Percentiles rank a stretch among this genome's conserved stretches.
These are phyloP conservation scores for Fraxinus cuspidata DNA, from an alignment of 257 asterid species.

Conservation along the genomic window DNA sequence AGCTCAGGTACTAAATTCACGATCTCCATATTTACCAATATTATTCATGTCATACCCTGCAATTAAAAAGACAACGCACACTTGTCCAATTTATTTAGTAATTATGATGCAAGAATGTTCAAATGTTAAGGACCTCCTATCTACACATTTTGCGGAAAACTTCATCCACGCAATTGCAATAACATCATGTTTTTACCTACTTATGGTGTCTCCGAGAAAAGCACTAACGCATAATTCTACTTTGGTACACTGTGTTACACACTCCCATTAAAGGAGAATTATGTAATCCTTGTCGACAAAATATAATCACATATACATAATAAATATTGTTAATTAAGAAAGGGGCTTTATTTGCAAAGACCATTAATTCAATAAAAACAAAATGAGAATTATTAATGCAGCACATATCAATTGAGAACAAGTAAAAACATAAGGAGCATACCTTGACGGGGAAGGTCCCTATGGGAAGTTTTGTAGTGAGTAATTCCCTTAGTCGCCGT, in stretches of 20 bases:
- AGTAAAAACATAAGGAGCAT: constrained; percentile 25
- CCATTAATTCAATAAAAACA: background rate
- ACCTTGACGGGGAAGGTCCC: constrained; percentile 97
- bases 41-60: background rate
- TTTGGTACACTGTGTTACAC: background rate
- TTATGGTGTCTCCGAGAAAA: background rate
- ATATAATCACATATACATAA: background rate
- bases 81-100: too few species aligned
- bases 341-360: background rate
- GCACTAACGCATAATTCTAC: background rate
- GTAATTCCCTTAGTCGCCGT: constrained; percentile 75
- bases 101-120: background rate
- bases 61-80: too few species aligned
- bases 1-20: background rate
- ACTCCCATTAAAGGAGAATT: constrained; percentile 1
- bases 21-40: background rate
- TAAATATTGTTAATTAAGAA: background rate
- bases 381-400: background rate
- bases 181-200: background rate
- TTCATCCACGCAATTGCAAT: background rate
- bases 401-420: background rate
- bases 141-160: background rate
- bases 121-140: background rate
- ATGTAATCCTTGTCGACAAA: constrained; percentile 1
- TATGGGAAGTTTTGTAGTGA: constrained; percentile 85